phyloP scores from a whole-genome alignment of 129 eudicot genomes.

The Tagetes patula region DNA sequence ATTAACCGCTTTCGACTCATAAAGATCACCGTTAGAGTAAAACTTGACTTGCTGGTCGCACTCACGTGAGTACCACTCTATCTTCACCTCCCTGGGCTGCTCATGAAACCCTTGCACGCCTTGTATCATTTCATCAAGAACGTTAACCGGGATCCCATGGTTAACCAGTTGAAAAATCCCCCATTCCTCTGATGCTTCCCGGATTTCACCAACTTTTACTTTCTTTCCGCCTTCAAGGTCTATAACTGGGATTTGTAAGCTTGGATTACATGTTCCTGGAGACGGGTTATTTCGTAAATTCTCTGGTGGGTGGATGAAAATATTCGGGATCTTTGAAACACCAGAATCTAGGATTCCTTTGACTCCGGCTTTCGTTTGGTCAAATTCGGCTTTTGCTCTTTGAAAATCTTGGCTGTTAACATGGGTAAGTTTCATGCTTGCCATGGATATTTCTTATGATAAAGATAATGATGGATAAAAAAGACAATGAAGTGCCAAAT shows the following conservation, averaged over 20 bases:
- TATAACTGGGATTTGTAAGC: slow-evolving; percentile 32
- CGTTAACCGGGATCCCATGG: slow-evolving; percentile 36
- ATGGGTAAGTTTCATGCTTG: slow-evolving; percentile 4
- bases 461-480: neutral
- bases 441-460: slow-evolving; percentile 17
- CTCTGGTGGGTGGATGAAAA: slow-evolving; percentile 46
- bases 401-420: slow-evolving; percentile 17
- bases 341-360: slow-evolving; percentile 45
- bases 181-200: slow-evolving; percentile 42
- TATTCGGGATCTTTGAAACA: slow-evolving; percentile 31
- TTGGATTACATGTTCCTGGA: neutral
- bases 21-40: slow-evolving; percentile 45
- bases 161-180: slow-evolving; percentile 53
- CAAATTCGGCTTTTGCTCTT: slow-evolving; percentile 41
- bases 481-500: slow-evolving; percentile 18
- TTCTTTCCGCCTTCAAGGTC: slow-evolving; percentile 32
- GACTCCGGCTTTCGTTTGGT: slow-evolving; percentile 47
- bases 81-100: slow-evolving; percentile 54
- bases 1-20: slow-evolving; percentile 39
- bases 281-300: slow-evolving; percentile 13
- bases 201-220: slow-evolving; percentile 26
- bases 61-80: slow-evolving; percentile 51
- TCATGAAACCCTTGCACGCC: slow-evolving; percentile 48
- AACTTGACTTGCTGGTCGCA: slow-evolving; percentile 35
- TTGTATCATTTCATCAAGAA: slow-evolving; percentile 44